Conservation (phyloP, 768 basidiomycete species). For the Tulasnella sp. region DNA sequence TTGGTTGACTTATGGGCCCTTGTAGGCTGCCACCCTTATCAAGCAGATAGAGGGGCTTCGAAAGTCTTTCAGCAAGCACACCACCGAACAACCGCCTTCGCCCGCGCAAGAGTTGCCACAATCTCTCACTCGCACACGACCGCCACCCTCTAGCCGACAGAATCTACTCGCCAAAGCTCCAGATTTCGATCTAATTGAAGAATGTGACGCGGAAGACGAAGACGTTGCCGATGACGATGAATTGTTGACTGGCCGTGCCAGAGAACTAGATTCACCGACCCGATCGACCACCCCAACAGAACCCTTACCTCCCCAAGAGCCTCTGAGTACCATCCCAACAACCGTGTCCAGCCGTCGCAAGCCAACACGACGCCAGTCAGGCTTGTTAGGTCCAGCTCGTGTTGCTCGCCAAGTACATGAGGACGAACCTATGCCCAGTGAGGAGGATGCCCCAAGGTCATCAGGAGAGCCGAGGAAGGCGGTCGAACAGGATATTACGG, state of each 20-base stretch:
- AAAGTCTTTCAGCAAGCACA: background rate
- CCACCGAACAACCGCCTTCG: background rate
- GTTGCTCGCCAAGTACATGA: background rate
- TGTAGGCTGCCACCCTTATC: constrained; percentile 8
- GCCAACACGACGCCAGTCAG: constrained; percentile 7
- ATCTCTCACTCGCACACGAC: background rate
- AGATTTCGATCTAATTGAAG: constrained; percentile 8
- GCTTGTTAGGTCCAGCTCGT: constrained; percentile 3
- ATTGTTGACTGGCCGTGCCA: too few relatives aligned
- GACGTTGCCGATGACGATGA: background rate
- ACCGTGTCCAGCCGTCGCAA: background rate
- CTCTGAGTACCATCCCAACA: background rate
- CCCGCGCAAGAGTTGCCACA: background rate
- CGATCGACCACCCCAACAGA: background rate
- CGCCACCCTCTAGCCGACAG: background rate
- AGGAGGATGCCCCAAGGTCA: constrained; percentile 8
- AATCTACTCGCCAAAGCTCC: constrained; percentile 9
- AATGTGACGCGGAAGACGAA: constrained; percentile 8
- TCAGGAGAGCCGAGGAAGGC: constrained; percentile 5
- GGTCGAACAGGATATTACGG: background rate
- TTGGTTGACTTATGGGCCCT: background rate
- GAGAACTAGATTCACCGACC: background rate
- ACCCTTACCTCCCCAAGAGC: background rate
- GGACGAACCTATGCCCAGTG: background rate
- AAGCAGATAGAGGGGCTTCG: constrained; percentile 5